Conservation (phyloP, 345 rosid species). For the Ceriops zippeliana region DNA sequence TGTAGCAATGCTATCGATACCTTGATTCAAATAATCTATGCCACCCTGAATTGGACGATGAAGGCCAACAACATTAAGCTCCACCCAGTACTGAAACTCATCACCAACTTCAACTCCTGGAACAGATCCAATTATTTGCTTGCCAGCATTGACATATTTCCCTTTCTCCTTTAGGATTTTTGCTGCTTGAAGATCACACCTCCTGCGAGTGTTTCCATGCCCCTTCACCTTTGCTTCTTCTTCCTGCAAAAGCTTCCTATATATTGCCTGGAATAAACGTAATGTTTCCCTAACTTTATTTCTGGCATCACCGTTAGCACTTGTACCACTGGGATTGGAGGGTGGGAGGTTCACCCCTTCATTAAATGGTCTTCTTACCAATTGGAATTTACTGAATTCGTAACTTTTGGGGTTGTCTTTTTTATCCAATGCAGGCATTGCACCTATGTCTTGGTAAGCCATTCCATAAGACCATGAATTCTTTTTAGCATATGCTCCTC, state of each 20-base stretch:
- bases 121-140: conserved; percentile 56
- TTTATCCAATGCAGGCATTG: conserved; percentile 12
- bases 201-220: conserved; percentile 17
- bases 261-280: conserved; percentile 64
- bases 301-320: conserved; percentile 32
- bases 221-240: conserved; percentile 52
- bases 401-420: conserved; percentile 17
- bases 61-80: conserved; percentile 69
- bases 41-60: conserved; percentile 70
- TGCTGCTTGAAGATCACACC: conserved; percentile 65
- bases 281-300: conserved; percentile 71
- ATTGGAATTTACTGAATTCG: conserved; percentile 11
- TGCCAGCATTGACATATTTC: conserved; percentile 38
- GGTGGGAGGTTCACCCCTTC: conserved; percentile 53
- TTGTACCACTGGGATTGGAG: conserved; percentile 24
- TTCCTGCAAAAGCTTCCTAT: conserved; percentile 68
- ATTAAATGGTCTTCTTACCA: conserved; percentile 16
- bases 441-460: conserved; percentile 9
- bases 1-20: conserved; percentile 42
- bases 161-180: conserved; percentile 52
- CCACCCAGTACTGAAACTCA: conserved; percentile 70
- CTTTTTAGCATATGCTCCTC: conserved; percentile 11
- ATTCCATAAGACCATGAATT: conserved; percentile 10
- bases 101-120: conserved; percentile 86
- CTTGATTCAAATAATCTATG: conserved; percentile 57